Conservation (phyloP, 345 rosid species). For the Zanthoxylum bungeanum region DNA sequence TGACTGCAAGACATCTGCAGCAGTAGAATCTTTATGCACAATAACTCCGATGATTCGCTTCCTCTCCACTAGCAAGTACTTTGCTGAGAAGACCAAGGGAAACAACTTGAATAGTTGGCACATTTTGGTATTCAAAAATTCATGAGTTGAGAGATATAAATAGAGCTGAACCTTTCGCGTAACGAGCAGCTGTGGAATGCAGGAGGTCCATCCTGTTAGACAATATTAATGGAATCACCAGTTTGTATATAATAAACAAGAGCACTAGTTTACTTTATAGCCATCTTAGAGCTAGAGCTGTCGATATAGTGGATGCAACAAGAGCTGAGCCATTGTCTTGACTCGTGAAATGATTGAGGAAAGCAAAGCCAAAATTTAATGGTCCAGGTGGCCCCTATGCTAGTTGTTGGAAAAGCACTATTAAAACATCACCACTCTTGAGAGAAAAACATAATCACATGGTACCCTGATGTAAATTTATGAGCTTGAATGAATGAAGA, state of each 20-base stretch:
- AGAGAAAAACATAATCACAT: neutral
- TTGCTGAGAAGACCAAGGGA: slow-evolving; percentile 35
- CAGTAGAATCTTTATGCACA: slow-evolving; percentile 61
- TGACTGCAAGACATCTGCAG: slow-evolving; percentile 67
- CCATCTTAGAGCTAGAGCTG: slow-evolving; percentile 14
- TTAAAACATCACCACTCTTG: neutral
- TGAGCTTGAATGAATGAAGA: slow-evolving; percentile 1
- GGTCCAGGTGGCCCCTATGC: neutral
- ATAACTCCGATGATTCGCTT: slow-evolving; percentile 42
- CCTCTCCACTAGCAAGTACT: slow-evolving; percentile 58
- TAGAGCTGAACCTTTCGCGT: slow-evolving; percentile 39
- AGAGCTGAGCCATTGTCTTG: neutral
- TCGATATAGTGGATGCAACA: neutral
- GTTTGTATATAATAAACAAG: slow-evolving; percentile 11
- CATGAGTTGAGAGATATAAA: neutral
- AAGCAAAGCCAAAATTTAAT: neutral
- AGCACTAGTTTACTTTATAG: neutral
- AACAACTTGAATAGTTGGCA: slow-evolving; percentile 14
- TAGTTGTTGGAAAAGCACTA: slow-evolving; percentile 1
- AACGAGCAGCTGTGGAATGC: slow-evolving; percentile 33
- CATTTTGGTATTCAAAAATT: neutral
- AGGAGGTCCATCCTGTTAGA: slow-evolving; percentile 47
- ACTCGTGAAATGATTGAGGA: neutral
- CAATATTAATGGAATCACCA: slow-evolving; percentile 20
- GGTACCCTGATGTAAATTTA: neutral